phyloP scores from a whole-genome alignment of 140 eudicot genomes.

The Flaveria floridana region DNA sequence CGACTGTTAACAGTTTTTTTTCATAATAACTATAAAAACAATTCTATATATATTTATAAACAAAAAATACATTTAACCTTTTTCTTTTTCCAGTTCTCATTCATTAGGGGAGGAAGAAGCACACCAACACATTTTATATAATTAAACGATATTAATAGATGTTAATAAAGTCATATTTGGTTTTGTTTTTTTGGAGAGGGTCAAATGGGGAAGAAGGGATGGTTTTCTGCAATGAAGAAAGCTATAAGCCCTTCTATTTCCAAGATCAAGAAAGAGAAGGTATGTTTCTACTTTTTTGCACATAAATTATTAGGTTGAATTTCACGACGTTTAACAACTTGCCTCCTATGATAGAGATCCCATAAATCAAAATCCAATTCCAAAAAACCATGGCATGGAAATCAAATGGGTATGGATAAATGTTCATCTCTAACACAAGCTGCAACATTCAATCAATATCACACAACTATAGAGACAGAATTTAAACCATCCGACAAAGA shows the following conservation, averaged over 20 bases:
- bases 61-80: too few species aligned
- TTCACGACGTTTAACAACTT: neutral
- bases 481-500: conserved; percentile 39
- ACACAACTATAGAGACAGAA: conserved; percentile 33
- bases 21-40: neutral
- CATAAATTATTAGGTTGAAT: neutral
- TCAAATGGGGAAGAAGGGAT: conserved; percentile 68
- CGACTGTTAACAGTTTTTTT: too few species aligned
- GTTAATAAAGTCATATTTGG: neutral
- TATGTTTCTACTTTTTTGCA: conserved; percentile 8
- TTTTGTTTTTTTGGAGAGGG: conserved; percentile 21
- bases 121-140: neutral
- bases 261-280: conserved; percentile 47
- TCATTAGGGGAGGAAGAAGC: neutral
- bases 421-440: conserved; percentile 33
- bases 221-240: conserved; percentile 53
- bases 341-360: conserved; percentile 36
- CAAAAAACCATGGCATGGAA: conserved; percentile 35
- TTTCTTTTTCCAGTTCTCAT: too few species aligned
- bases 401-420: conserved; percentile 39
- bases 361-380: conserved; percentile 42
- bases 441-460: conserved; percentile 24
- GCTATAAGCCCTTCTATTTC: conserved; percentile 42
- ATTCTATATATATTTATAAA: too few species aligned
- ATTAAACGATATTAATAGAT: neutral